Percentiles rank a stretch among this genome's conserved stretches.
Evolutionary conservation across 495 filamentous ascomycete genomes (phyloP).

Genomic region (Penicillium daleae): DNA sequence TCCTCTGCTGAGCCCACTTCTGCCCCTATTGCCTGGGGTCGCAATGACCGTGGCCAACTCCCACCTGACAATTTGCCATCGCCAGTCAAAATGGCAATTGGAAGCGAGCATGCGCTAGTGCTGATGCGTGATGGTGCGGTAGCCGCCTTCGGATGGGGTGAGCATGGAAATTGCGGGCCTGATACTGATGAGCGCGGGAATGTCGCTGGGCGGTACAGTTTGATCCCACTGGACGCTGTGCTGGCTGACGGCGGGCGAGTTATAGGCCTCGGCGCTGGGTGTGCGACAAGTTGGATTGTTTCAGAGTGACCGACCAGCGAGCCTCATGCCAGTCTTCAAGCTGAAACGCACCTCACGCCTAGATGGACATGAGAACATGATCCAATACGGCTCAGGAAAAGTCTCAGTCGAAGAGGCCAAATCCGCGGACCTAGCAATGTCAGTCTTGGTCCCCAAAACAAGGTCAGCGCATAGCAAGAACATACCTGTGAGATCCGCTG

Average conservation of each 20-base stretch:
- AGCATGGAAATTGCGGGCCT: constrained; percentile 94
- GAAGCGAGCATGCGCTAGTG: constrained; percentile 85
- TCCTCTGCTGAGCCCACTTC: neutral
- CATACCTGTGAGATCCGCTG: constrained; percentile 55
- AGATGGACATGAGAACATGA: neutral
- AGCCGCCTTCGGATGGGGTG: constrained; percentile 90
- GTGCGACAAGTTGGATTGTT: constrained; percentile 84
- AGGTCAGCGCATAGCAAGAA: neutral
- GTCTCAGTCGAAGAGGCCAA: constrained; percentile 50
- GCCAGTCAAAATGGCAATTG: constrained; percentile 65
- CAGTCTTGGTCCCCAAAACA: neutral
- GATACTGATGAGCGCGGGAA: constrained; percentile 62
- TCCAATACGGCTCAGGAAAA: neutral
- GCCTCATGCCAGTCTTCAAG: neutral
- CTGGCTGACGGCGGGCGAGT: constrained; percentile 35
- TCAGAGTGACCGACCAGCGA: constrained; percentile 35
- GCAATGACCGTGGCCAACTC: constrained; percentile 82
- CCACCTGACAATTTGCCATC: constrained; percentile 59
- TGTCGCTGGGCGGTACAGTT: constrained; percentile 65
- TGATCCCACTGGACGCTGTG: constrained; percentile 49
- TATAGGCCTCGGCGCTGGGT: constrained; percentile 73
- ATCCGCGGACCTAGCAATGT: constrained; percentile 41
- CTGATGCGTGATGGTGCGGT: constrained; percentile 62
- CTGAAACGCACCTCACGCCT: neutral
- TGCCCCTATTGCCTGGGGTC: constrained; percentile 58